Conservation (phyloP, 2,329 filamentous ascomycete species). For the Didymella pinodella region DNA sequence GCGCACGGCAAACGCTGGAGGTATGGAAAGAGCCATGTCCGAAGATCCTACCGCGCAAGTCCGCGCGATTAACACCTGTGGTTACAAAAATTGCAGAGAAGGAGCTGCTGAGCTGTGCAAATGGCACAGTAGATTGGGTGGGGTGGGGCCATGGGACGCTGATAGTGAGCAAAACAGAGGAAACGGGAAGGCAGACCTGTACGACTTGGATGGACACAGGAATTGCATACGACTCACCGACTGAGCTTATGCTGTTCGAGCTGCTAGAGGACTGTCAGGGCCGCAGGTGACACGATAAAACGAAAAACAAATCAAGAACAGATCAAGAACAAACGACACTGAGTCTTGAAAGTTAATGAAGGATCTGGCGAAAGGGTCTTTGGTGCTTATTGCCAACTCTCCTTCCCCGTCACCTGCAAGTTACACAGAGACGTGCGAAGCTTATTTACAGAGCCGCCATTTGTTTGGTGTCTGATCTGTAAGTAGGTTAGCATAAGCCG, state of each 20-base stretch:
- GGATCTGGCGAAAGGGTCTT: too few relatives aligned
- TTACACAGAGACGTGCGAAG: not conserved
- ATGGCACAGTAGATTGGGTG: constrained; percentile 3
- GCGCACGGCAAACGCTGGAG: constrained; percentile 17
- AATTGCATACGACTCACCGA: constrained; percentile 17
- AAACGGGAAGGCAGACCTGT: not conserved
- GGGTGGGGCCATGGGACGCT: constrained; percentile 10
- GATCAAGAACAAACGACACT: not conserved
- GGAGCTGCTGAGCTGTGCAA: constrained; percentile 1
- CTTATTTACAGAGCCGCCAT: too few relatives aligned
- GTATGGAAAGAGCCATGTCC: constrained; percentile 22
- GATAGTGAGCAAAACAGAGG: constrained; percentile 6
- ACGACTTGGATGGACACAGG: constrained; percentile 14
- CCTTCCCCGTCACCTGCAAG: too few relatives aligned
- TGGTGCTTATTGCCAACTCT: not conserved
- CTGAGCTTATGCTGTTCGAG: constrained; percentile 20
- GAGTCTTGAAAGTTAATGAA: not conserved
- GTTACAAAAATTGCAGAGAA: constrained; percentile 16
- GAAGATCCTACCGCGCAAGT: constrained; percentile 13
- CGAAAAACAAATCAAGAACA: not conserved
- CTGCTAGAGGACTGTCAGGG: constrained; percentile 16
- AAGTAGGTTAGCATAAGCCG: not conserved
- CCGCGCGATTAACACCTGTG: constrained; percentile 16
- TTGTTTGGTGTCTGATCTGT: too few relatives aligned
- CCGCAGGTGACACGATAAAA: constrained; percentile 5